phyloP scores from a whole-genome alignment of 106 monocot species.

The Vanilla planifolia region DNA sequence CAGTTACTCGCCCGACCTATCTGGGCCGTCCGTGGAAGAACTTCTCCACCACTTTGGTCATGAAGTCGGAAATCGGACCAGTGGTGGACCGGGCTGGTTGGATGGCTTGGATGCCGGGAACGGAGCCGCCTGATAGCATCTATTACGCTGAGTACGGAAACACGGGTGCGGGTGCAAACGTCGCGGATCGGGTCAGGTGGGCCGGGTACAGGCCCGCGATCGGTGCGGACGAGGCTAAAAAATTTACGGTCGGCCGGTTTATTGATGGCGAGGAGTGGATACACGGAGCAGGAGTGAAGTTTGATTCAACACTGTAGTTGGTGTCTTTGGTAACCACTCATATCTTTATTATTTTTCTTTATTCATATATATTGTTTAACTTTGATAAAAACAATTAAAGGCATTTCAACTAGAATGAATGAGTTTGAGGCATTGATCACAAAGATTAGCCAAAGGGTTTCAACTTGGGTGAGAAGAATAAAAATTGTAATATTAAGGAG shows the following conservation, averaged over 20 bases:
- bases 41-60: conserved; percentile 21
- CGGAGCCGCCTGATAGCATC: conserved; percentile 16
- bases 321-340: too few species aligned
- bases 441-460: too few species aligned
- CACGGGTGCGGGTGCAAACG: conserved; percentile 18
- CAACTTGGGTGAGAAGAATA: too few species aligned
- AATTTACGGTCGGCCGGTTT: conserved; percentile 20
- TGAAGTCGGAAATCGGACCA: conserved; percentile 23
- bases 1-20: conserved; percentile 13
- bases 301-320: conserved; percentile 17
- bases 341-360: too few species aligned
- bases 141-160: conserved; percentile 25
- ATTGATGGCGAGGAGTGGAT: conserved; percentile 24
- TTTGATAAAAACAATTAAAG: too few species aligned
- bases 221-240: conserved; percentile 15
- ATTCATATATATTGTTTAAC: too few species aligned
- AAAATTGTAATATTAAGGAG: too few species aligned
- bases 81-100: conserved; percentile 23
- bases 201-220: conserved; percentile 14
- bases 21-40: conserved; percentile 31
- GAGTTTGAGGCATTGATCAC: too few species aligned
- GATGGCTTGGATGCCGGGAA: conserved; percentile 22
- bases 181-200: conserved; percentile 27
- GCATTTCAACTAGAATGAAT: background rate
- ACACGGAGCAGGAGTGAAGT: conserved; percentile 6